Evolutionary conservation across 495 filamentous ascomycete species (phyloP).

Genomic region (Xylaria cubensis): DNA sequence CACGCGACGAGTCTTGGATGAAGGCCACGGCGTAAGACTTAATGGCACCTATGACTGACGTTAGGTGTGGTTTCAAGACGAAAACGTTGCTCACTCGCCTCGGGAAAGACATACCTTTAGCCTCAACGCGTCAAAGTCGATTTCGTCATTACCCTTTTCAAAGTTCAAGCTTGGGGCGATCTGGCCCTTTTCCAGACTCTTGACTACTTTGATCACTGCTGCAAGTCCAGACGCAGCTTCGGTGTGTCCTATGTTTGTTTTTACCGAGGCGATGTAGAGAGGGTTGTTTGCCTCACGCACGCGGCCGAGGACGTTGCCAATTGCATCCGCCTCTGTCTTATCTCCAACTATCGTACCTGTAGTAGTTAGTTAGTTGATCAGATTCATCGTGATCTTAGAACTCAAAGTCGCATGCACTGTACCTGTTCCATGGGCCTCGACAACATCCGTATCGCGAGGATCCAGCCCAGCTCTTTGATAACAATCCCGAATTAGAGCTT

Average conservation of each 20-base stretch:
- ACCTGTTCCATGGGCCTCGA: slow-evolving; percentile 4
- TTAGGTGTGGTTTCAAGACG: too few relatives aligned
- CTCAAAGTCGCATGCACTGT: too few relatives aligned
- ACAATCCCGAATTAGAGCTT: background rate
- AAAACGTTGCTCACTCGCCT: too few relatives aligned
- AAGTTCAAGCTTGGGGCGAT: slow-evolving; percentile 59
- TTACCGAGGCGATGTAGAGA: slow-evolving; percentile 62
- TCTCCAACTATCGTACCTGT: background rate
- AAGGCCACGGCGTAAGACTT: slow-evolving; percentile 31
- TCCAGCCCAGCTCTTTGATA: background rate
- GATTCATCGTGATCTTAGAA: too few relatives aligned
- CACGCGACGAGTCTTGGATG: slow-evolving; percentile 43
- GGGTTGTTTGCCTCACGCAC: slow-evolving; percentile 44
- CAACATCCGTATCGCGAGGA: background rate
- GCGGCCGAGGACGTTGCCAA: slow-evolving; percentile 50
- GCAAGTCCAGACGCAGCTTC: slow-evolving; percentile 63
- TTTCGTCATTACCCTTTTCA: slow-evolving; percentile 48
- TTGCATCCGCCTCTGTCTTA: slow-evolving; percentile 59
- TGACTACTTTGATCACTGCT: slow-evolving; percentile 61
- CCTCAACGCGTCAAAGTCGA: slow-evolving; percentile 53
- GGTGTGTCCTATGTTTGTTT: slow-evolving; percentile 65
- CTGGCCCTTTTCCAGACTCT: slow-evolving; percentile 64
- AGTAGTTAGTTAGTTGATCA: too few relatives aligned
- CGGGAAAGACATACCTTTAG: slow-evolving; percentile 37
- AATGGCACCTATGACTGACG: background rate